Evolutionary conservation across 805 yeast genomes (phyloP).

Genomic region (Sugiyamaella floridensis): DNA sequence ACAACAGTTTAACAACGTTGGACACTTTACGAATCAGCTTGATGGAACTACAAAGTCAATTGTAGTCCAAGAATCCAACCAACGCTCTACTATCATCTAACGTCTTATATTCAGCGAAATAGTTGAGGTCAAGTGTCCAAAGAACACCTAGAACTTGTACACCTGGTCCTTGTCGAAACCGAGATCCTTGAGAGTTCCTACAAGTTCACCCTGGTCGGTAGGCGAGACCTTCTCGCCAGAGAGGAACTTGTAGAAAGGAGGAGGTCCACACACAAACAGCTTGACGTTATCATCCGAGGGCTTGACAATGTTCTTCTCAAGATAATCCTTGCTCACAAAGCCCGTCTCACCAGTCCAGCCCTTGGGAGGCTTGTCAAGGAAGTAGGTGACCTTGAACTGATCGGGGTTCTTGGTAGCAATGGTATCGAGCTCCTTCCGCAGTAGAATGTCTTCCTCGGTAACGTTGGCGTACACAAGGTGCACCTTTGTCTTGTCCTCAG

Average conservation of each 20-base stretch:
- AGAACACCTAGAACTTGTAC: conserved; percentile 59
- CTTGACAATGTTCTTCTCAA: conserved; percentile 53
- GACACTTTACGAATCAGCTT: too few relatives aligned
- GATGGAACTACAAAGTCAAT: too few relatives aligned
- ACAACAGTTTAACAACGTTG: too few relatives aligned
- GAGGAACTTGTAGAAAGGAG: conserved; percentile 77
- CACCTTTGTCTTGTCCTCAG: conserved; percentile 84
- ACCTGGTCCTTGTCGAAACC: conserved; percentile 85
- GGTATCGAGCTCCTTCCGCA: conserved; percentile 69
- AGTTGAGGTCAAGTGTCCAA: too few relatives aligned
- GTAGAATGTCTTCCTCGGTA: conserved; percentile 70
- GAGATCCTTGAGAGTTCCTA: conserved; percentile 80
- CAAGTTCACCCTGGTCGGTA: conserved; percentile 88
- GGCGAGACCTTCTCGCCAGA: conserved; percentile 84
- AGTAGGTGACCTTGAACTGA: conserved; percentile 70
- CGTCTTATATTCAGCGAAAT: too few relatives aligned
- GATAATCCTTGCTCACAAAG: conserved; percentile 67
- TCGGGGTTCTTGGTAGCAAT: conserved; percentile 63
- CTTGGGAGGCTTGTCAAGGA: conserved; percentile 56
- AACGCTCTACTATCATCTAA: too few relatives aligned
- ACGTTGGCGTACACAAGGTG: conserved; percentile 74
- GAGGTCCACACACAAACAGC: conserved; percentile 93
- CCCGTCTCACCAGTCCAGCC: conserved; percentile 60
- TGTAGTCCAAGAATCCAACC: too few relatives aligned
- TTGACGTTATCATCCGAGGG: conserved; percentile 60